Evolutionary conservation across 1,284 basidiomycete species (phyloP), one percentile per base, ranked within the genome.

Genomic region (Rhodotorula sp.): DNA sequence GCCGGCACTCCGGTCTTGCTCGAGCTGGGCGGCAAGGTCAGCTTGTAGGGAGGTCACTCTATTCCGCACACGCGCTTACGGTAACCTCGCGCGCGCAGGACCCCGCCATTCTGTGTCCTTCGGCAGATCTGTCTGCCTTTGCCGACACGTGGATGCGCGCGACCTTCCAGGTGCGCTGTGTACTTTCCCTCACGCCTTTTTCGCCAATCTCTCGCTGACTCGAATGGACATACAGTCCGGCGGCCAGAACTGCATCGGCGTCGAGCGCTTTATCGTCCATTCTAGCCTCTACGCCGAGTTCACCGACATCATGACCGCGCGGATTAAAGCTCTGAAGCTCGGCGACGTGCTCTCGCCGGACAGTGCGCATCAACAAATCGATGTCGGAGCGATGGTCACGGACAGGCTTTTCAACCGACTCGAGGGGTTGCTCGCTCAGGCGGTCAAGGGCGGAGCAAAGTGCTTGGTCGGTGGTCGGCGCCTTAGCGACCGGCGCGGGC

Each of bases 201-300:
- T 47, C 23, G 26, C 19, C 23, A 8, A 28, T 23, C 62, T 38
- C 23, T 10, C 38, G 26, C 67, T 45, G 28, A 34, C 3, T 3
- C 12, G 19, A 19, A 14, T 21, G 0, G 2, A 6, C 21, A 12
- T 45, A 57, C 78, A 92, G 91, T 95, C 95, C 23, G 62, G 62
- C 43, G 62, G 62, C 26, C 95, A 98, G 82, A 98, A 98, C 80
- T 99, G 95, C 80, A 95, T 97, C 76, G 94, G 95, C 43, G 91
- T 95, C 70, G 95, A 99, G 81, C 87, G 94, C 1, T 87, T 97
- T 75, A 86, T 98, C 59, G 92, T 98, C 48, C 92, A 93, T 77
- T 80, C 83, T 0, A 84, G 85, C 0, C 88, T 92, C 76, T 89
- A 93, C 76, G 86, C 90, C 47, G 85, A 87, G 10, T 86, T 99